A percentile compares a stretch with the other conserved stretches of the same genome.
Evolutionary conservation across 1,139 yeast species (phyloP).

Genomic region (Candida buenavistaensis): DNA sequence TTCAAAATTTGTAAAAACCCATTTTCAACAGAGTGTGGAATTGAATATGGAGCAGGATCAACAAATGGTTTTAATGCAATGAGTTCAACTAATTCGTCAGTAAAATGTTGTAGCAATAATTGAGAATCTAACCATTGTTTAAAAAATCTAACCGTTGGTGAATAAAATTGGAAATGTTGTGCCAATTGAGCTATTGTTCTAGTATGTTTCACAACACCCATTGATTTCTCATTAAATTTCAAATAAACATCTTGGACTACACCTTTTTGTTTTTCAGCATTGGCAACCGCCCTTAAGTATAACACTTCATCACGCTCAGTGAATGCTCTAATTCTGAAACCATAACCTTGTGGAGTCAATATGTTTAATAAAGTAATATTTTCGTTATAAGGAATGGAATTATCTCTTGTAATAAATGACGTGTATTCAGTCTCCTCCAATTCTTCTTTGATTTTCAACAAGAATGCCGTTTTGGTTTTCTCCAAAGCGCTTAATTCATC

Average conservation of each 20-base stretch:
- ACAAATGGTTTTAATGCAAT: constrained; percentile 82
- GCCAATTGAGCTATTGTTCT: constrained; percentile 72
- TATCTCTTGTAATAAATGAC: constrained; percentile 62
- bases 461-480: constrained; percentile 85
- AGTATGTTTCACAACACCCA: constrained; percentile 77
- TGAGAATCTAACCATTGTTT: constrained; percentile 85
- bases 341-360: constrained; percentile 84
- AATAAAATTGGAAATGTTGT: constrained; percentile 70
- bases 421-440: constrained; percentile 55
- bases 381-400: constrained; percentile 63
- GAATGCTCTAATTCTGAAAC: constrained; percentile 70
- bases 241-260: constrained; percentile 63
- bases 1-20: constrained; percentile 78
- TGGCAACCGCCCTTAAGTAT: constrained; percentile 66
- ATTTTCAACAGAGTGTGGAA: constrained; percentile 74
- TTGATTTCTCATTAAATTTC: constrained; percentile 64
- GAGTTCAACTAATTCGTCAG: constrained; percentile 79
- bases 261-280: constrained; percentile 59
- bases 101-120: constrained; percentile 63
- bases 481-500: constrained; percentile 85
- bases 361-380: constrained; percentile 61
- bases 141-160: constrained; percentile 80
- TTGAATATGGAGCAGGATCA: constrained; percentile 78
- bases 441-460: constrained; percentile 68
- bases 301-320: constrained; percentile 81